Base-by-base conservation (phyloP, 2,329 filamentous ascomycete genomes). In the Dactylella cylindrospora region DNA sequence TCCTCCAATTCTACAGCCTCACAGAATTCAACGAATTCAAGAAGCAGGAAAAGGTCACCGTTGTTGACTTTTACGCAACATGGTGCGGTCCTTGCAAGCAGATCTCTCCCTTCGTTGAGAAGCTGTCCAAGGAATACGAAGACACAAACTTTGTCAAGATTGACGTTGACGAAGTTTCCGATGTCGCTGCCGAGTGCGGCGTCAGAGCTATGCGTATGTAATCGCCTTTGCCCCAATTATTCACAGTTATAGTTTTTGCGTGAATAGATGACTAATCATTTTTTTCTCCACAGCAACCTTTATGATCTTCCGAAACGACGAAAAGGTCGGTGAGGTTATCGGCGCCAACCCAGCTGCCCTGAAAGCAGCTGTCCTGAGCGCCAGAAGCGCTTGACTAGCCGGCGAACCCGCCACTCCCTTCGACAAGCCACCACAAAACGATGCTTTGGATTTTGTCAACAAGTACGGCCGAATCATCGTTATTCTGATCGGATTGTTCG, bases 11-110 rank as follows among this genome's bases (percentile, higher is more conserved):
- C 39, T 50, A 65, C 65, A 87, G 83, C 67, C 80, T 78, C 71
- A 70, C 75, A 19, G 80, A 83, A 23, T 90, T 82, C 73, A 72
- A 80, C 51, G 70, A 73, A 25, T 79, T 79, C 54, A 68, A 85
- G 60, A 72, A 76, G 51, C 70, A 76, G 68, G 77, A 82, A 70
- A 78, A 78, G 47, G 74, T 86, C 66, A 80, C 95, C 68, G 76
- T 96, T 64, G 77, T 97, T 70, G 91, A 97, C 78, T 90, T 83
- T 77, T 90, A 86, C 74, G 90, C 90, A 53, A 83, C 78, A 65
- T 96, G 90, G 90, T 97, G 91, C 78, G 90, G 89, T 62, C 91
- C 91, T 62, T 97, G 91, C 85, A 95, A 90, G 79, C 80, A 84
- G 70, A 93, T 96, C 70, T 82, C 89, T 13, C 91, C 90, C 60